Evolutionary conservation across 768 basidiomycete genomes (phyloP).

Genomic region (Lenzites betulinus): DNA sequence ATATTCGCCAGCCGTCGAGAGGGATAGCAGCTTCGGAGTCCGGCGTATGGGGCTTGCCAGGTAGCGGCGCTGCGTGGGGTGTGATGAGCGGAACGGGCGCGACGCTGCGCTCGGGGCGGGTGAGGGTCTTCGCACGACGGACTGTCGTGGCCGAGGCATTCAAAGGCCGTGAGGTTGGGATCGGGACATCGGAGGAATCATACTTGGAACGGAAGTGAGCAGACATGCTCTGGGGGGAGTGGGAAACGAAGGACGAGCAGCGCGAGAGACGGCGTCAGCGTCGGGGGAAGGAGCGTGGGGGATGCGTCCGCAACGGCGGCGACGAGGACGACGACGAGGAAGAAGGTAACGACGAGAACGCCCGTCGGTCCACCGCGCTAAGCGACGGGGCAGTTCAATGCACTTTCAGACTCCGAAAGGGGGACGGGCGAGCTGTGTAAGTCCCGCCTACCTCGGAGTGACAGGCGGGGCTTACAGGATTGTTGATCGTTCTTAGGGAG

Average conservation of each 20-base stretch:
- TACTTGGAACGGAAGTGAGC: constrained; percentile 23
- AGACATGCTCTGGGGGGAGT: constrained; percentile 25
- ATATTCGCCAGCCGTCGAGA: constrained; percentile 76
- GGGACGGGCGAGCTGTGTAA: not conserved
- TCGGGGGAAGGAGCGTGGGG: constrained; percentile 23
- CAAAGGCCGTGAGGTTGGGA: constrained; percentile 47
- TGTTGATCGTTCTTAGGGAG: constrained; percentile 10
- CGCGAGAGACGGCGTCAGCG: constrained; percentile 3
- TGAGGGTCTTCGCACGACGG: constrained; percentile 93
- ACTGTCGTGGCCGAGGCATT: constrained; percentile 54
- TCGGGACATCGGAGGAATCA: constrained; percentile 59
- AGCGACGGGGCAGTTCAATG: not conserved
- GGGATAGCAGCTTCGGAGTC: constrained; percentile 35
- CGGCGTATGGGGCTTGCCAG: constrained; percentile 36
- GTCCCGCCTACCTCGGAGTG: not conserved
- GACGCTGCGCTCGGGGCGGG: constrained; percentile 91
- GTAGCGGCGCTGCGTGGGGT: constrained; percentile 55
- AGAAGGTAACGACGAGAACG: constrained; percentile 23
- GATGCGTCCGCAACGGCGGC: constrained; percentile 16
- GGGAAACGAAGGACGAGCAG: constrained; percentile 23
- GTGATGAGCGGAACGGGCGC: constrained; percentile 94
- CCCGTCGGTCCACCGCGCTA: constrained; percentile 11
- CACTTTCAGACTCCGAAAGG: constrained; percentile 16
- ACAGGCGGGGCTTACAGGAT: constrained; percentile 1
- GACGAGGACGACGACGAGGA: constrained; percentile 26